These are phyloP conservation scores for Peniophora sp. DNA, from an alignment of 1,284 basidiomycete genomes.

Conservation along the genomic window DNA sequence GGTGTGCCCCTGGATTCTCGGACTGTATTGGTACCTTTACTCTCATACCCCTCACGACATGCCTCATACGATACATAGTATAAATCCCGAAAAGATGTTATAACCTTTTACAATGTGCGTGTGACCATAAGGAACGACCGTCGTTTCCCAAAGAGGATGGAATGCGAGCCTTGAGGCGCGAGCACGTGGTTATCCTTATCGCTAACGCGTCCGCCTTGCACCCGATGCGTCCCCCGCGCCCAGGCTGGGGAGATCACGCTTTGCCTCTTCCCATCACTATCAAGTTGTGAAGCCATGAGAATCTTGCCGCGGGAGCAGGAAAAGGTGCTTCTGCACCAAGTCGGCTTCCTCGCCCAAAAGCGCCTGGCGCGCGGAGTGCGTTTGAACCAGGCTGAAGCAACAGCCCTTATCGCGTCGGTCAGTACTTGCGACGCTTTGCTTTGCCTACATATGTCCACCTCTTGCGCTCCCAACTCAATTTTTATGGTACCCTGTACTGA, in stretches of 20 bases:
- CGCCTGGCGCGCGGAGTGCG: constrained; percentile 86
- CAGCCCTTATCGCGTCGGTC: constrained; percentile 80
- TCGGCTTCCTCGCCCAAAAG: constrained; percentile 87
- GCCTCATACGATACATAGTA: no score
- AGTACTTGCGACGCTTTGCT: no score
- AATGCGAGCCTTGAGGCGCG: neutral
- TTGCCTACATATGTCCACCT: no score
- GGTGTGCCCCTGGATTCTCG: neutral
- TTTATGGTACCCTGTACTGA: no score
- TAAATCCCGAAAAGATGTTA: no score
- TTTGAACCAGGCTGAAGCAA: constrained; percentile 84
- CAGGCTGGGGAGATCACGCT: neutral
- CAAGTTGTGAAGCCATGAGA: constrained; percentile 19
- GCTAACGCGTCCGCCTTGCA: neutral
- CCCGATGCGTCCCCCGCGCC: neutral
- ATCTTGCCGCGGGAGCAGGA: constrained; percentile 30
- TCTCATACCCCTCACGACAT: neutral
- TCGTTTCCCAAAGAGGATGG: no score
- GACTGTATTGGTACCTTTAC: neutral
- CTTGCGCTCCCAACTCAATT: no score
- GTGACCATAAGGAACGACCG: no score
- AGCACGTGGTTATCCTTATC: neutral
- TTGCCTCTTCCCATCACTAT: neutral
- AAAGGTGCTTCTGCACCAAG: constrained; percentile 34
- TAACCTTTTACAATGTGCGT: no score